A percentile compares a stretch with the other conserved stretches of the same genome.
phyloP scores from a whole-genome alignment of 805 yeast species.

The Candida nonsorbophila region DNA sequence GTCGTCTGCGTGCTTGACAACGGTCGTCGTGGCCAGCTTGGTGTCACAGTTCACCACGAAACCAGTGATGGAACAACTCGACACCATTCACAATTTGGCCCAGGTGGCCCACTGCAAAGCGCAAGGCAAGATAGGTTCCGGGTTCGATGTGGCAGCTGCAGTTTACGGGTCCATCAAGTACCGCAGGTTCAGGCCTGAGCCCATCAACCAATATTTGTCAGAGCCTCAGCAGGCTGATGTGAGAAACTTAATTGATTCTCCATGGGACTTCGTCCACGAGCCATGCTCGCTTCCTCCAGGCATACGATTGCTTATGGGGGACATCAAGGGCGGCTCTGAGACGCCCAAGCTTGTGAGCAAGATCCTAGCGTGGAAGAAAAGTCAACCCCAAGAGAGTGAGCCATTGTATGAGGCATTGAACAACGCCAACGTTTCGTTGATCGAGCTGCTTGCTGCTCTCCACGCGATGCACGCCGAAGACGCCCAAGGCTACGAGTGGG shows the following conservation, averaged over 20 bases:
- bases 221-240: slow-evolving; percentile 15
- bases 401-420: slow-evolving; percentile 53
- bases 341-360: slow-evolving; percentile 84
- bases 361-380: slow-evolving; percentile 65
- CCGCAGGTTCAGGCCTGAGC: slow-evolving; percentile 61
- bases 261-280: slow-evolving; percentile 60
- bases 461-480: slow-evolving; percentile 21
- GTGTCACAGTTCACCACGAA: slow-evolving; percentile 37
- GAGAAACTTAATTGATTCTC: slow-evolving; percentile 30
- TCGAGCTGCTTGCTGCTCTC: slow-evolving; percentile 42
- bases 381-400: slow-evolving; percentile 44
- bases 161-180: slow-evolving; percentile 85
- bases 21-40: slow-evolving; percentile 71
- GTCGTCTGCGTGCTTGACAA: slow-evolving; percentile 89
- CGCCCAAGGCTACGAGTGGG: slow-evolving; percentile 30
- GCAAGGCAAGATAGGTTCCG: slow-evolving; percentile 93
- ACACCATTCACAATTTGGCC: slow-evolving; percentile 67
- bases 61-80: slow-evolving; percentile 7
- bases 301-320: slow-evolving; percentile 82
- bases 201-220: slow-evolving; percentile 35
- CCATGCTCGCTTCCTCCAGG: slow-evolving; percentile 64
- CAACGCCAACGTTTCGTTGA: slow-evolving; percentile 52
- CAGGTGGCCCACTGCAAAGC: slow-evolving; percentile 92
- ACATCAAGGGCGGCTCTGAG: slow-evolving; percentile 86
- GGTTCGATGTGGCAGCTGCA: slow-evolving; percentile 96